Percentiles rank a stretch among this genome's conserved stretches.
These are phyloP conservation scores for Fusarium avenaceum DNA, from an alignment of 2,329 filamentous ascomycete species.

Conservation along the genomic window DNA sequence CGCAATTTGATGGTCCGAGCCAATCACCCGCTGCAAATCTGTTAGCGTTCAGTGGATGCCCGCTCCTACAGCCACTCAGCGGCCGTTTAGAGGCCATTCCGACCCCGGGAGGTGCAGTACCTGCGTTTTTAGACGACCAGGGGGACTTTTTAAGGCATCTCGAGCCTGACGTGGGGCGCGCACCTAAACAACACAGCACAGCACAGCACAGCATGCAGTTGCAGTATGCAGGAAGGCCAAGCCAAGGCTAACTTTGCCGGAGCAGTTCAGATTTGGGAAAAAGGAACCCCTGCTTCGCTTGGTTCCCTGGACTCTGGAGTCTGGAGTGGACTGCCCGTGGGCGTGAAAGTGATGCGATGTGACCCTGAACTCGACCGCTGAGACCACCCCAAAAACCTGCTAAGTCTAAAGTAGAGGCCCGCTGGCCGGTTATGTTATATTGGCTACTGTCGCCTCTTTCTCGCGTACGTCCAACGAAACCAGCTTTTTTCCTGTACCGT, in stretches of 20 bases:
- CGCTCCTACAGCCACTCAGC: slow-evolving; percentile 41
- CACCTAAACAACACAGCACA: slow-evolving; percentile 23
- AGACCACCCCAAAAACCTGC: slow-evolving; percentile 44
- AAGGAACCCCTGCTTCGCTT: not conserved
- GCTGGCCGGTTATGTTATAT: slow-evolving; percentile 41
- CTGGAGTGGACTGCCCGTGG: not conserved
- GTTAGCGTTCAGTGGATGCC: slow-evolving; percentile 31
- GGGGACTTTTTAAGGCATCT: slow-evolving; percentile 7
- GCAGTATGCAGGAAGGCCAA: not conserved
- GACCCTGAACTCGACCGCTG: slow-evolving; percentile 35
- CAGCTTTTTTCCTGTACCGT: slow-evolving; percentile 25
- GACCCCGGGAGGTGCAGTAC: slow-evolving; percentile 33
- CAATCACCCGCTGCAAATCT: slow-evolving; percentile 34
- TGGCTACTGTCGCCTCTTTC: slow-evolving; percentile 40
- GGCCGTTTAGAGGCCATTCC: slow-evolving; percentile 15
- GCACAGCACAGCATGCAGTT: not conserved
- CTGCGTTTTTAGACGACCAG: slow-evolving; percentile 36
- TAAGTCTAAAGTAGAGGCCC: slow-evolving; percentile 13
- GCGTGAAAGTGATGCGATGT: slow-evolving; percentile 13
- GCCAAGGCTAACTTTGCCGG: not conserved
- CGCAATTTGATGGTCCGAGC: slow-evolving; percentile 42
- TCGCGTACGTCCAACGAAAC: slow-evolving; percentile 26
- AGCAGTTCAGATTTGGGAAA: not conserved
- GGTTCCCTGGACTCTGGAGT: not conserved
- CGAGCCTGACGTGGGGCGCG: slow-evolving; percentile 19